phyloP scores from a whole-genome alignment of 139 green algal species.

The Zygnema circumcarinatum region DNA sequence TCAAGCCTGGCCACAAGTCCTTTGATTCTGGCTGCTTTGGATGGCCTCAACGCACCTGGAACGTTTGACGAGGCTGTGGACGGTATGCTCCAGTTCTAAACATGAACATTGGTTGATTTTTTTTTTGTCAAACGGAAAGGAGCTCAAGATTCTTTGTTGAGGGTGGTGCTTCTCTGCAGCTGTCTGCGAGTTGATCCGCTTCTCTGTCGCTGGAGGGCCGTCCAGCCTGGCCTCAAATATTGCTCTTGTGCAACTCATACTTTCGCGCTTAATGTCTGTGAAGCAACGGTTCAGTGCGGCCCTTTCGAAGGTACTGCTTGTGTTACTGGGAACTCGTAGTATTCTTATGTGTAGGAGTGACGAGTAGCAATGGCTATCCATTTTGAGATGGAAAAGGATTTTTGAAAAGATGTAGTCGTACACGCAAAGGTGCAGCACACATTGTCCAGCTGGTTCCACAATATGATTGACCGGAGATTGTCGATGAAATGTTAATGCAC shows the following conservation, averaged over 20 bases:
- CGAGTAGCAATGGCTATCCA: too few species aligned
- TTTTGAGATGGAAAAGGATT: too few species aligned
- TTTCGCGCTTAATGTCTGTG: slow-evolving; percentile 84
- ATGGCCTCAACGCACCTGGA: slow-evolving; percentile 68
- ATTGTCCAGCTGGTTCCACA: too few species aligned
- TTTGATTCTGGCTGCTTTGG: slow-evolving; percentile 73
- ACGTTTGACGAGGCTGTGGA: slow-evolving; percentile 84
- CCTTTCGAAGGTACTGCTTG: background rate
- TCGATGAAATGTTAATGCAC: too few species aligned
- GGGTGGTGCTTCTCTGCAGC: slow-evolving; percentile 24
- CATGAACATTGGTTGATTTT: too few species aligned
- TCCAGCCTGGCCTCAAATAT: slow-evolving; percentile 43
- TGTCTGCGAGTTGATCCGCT: slow-evolving; percentile 73
- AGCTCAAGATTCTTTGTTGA: too few species aligned
- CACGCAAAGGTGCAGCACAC: too few species aligned
- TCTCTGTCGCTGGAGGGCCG: slow-evolving; percentile 63
- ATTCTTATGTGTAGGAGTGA: too few species aligned
- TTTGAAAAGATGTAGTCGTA: too few species aligned
- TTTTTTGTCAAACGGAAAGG: too few species aligned
- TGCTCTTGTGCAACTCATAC: slow-evolving; percentile 74
- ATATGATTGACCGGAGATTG: too few species aligned
- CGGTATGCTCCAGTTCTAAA: slow-evolving; percentile 59
- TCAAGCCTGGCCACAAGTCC: slow-evolving; percentile 26
- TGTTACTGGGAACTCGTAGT: too few species aligned
- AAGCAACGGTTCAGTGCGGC: slow-evolving; percentile 71